Base-by-base conservation (phyloP, 345 rosid genomes). In the Punica granatum region DNA sequence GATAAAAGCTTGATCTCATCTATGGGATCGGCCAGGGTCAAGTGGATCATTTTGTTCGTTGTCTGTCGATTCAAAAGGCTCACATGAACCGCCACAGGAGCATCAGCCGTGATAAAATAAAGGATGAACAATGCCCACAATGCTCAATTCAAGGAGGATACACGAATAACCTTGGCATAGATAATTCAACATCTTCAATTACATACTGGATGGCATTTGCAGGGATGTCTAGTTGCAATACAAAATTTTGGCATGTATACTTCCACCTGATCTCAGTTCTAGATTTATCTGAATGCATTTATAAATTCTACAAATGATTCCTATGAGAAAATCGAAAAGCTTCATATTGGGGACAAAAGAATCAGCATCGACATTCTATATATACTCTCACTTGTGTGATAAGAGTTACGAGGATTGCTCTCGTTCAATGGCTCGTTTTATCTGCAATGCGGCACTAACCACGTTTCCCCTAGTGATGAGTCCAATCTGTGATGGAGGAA, bases 381-480 rank as follows among this genome's bases (percentile, higher is more conserved):
- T 7, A 23, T 6, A 51, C 58, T 51, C 1, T 23, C 7, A 23
- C 30, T 64, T 37, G 6, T 4, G 2, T 41, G 33, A 23, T 26
- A 12, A 32, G 10, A 64, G 41, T 64, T 51, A 71, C 26, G 58
- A 58, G 23, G 51, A 43, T 31, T 68, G 71, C 56, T 70, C 60
- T 19, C 39, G 19, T 66, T 66, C 61, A 48, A 25, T 44, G 1
- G 53, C 88, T 7, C 75, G 79, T 71, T 86, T 93, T 59, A 90
- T 88, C 79, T 77, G 82, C 66, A 88, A 72, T 1, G 88, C 94
- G 73, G 94, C 91, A 51, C 83, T 69, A 31, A 89, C 92, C 25
- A 90, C 87, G 59, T 86, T 84, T 71, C 92, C 96, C 71, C 97
- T 82, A 32, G 94, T 84, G 59, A 82, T 81, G 73, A 93, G 84